Evolutionary conservation across 2,329 filamentous ascomycete genomes (phyloP).

Genomic region (Ophiostoma triangulosporum): DNA sequence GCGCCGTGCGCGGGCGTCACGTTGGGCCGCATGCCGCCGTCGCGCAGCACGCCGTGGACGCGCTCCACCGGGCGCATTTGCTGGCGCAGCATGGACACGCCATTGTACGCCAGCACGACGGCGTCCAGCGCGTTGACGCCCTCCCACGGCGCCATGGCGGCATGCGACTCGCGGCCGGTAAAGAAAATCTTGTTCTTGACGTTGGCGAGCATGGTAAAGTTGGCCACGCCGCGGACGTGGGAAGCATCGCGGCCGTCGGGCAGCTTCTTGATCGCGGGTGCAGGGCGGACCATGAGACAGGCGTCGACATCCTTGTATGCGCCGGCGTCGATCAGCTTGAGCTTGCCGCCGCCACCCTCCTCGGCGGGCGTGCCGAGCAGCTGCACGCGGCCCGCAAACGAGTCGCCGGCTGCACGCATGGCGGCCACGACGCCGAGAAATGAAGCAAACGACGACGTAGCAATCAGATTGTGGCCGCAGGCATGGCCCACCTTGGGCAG

Average conservation of each 20-base stretch:
- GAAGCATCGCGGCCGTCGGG: slow-evolving; percentile 6
- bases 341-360: slow-evolving; percentile 29
- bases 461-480: slow-evolving; percentile 31
- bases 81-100: slow-evolving; percentile 30
- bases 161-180: slow-evolving; percentile 29
- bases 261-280: not conserved
- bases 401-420: slow-evolving; percentile 12
- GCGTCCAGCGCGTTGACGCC: slow-evolving; percentile 36
- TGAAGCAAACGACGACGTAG: slow-evolving; percentile 23
- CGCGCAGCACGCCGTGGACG: slow-evolving; percentile 34
- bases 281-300: slow-evolving; percentile 28
- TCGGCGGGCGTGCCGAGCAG: slow-evolving; percentile 31
- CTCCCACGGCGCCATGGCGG: slow-evolving; percentile 31
- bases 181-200: slow-evolving; percentile 23
- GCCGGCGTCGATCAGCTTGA: slow-evolving; percentile 29
- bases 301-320: slow-evolving; percentile 25
- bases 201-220: slow-evolving; percentile 12
- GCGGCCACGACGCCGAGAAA: slow-evolving; percentile 21
- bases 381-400: slow-evolving; percentile 16
- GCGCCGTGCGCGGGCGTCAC: slow-evolving; percentile 27
- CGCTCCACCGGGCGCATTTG: slow-evolving; percentile 34
- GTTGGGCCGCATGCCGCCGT: slow-evolving; percentile 22
- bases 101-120: slow-evolving; percentile 23
- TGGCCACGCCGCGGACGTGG: slow-evolving; percentile 11
- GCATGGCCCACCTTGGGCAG: slow-evolving; percentile 27